phyloP scores from a whole-genome alignment of 75 land plant genomes.

The Pseudotsuga menziesii region DNA sequence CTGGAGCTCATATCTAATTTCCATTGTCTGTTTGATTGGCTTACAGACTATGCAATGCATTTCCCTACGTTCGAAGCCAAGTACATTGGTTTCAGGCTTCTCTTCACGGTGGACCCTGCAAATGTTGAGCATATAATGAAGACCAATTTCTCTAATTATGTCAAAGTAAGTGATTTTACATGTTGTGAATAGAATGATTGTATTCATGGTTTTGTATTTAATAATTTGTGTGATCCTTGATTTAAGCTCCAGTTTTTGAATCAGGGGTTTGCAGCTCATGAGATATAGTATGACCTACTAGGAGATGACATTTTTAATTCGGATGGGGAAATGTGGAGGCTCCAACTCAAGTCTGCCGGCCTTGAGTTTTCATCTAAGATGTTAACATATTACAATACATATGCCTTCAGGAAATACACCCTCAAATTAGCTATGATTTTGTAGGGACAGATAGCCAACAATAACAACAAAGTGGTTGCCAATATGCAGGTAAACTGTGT shows the following conservation, averaged over 20 bases:
- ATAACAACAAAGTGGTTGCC: background rate
- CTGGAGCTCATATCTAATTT: slow-evolving; percentile 1
- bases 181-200: too few relatives aligned
- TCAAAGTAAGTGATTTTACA: slow-evolving; percentile 6
- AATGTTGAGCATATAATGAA: slow-evolving; percentile 20
- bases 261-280: slow-evolving; percentile 1
- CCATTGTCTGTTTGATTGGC: slow-evolving; percentile 8
- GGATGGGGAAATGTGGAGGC: slow-evolving; percentile 29
- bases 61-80: background rate
- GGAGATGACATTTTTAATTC: slow-evolving; percentile 29
- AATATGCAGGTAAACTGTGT: slow-evolving; percentile 10
- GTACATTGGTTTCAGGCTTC: background rate
- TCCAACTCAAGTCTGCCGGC: slow-evolving; percentile 31
- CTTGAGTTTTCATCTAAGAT: slow-evolving; percentile 26
- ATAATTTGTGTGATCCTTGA: too few relatives aligned
- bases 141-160: slow-evolving; percentile 23
- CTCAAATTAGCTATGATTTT: slow-evolving; percentile 5
- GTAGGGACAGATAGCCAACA: background rate
- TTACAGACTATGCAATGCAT: slow-evolving; percentile 2
- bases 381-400: slow-evolving; percentile 14
- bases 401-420: slow-evolving; percentile 11
- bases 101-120: slow-evolving; percentile 18
- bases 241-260: background rate
- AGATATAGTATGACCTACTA: slow-evolving; percentile 15
- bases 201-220: too few relatives aligned